Evolutionary conservation across 148 eudicot species (phyloP).

Genomic region (Polygonum aviculare): DNA sequence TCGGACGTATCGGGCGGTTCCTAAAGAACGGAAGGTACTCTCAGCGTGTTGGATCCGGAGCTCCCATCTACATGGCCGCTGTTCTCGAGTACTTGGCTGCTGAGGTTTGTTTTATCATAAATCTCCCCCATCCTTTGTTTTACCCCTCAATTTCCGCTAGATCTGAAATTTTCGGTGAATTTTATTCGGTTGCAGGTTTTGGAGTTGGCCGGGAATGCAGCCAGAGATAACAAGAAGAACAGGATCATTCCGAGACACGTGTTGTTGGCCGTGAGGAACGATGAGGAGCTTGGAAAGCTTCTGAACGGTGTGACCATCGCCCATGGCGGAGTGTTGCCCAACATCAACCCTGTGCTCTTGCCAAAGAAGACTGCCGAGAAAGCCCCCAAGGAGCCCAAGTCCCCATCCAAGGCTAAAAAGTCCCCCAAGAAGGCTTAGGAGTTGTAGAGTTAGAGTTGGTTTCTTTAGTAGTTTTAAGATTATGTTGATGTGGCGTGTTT

Average conservation of each 20-base stretch:
- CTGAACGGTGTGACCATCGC: slow-evolving; percentile 18
- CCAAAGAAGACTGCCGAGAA: slow-evolving; percentile 48
- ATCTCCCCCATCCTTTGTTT: neutral
- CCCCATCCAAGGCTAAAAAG: slow-evolving; percentile 43
- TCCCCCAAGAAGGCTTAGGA: slow-evolving; percentile 41
- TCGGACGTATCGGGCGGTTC: slow-evolving; percentile 60
- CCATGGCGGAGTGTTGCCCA: slow-evolving; percentile 62
- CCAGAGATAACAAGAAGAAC: slow-evolving; percentile 2
- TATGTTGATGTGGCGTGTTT: neutral
- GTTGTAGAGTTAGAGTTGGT: neutral
- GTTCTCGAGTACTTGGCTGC: slow-evolving; percentile 74
- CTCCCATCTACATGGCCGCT: slow-evolving; percentile 68
- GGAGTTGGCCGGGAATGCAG: slow-evolving; percentile 1
- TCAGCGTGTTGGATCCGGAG: slow-evolving; percentile 61
- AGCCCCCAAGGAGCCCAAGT: slow-evolving; percentile 32
- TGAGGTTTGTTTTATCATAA: slow-evolving; percentile 22
- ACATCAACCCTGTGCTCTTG: slow-evolving; percentile 52
- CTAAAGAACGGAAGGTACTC: slow-evolving; percentile 62
- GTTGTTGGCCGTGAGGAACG: neutral
- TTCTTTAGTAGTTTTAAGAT: neutral
- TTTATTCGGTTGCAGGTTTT: neutral
- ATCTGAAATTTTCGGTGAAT: neutral
- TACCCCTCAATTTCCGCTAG: neutral
- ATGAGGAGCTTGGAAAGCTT: neutral
- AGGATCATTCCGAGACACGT: neutral